Evolutionary conservation across 2,329 filamentous ascomycete genomes (phyloP).

Genomic region (Paecilomyces dactylethromorphus): DNA sequence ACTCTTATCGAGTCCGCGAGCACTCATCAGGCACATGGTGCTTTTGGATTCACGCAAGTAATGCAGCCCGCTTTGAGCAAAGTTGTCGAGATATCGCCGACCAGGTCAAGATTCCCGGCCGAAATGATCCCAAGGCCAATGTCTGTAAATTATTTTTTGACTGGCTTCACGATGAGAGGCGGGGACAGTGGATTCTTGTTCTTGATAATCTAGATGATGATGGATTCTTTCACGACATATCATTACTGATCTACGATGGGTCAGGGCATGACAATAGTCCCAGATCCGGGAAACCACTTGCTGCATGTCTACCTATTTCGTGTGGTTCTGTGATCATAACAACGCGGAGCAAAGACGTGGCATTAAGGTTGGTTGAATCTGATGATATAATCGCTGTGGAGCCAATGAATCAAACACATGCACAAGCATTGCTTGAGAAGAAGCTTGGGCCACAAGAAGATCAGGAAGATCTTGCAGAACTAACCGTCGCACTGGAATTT

Average conservation of each 20-base stretch:
- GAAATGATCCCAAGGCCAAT: constrained; percentile 22
- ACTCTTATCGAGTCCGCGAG: constrained; percentile 22
- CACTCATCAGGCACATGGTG: constrained; percentile 21
- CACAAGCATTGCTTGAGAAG: constrained; percentile 15
- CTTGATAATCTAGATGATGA: neutral
- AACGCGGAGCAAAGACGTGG: neutral
- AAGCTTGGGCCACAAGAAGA: constrained; percentile 12
- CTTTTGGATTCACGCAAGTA: constrained; percentile 34
- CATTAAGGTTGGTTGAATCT: neutral
- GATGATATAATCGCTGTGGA: constrained; percentile 6
- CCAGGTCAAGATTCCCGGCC: constrained; percentile 19
- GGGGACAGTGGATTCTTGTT: neutral
- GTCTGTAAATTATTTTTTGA: constrained; percentile 21
- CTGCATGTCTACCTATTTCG: neutral
- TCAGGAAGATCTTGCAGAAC: constrained; percentile 2
- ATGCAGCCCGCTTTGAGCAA: constrained; percentile 26
- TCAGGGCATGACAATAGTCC: neutral
- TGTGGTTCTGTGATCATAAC: neutral
- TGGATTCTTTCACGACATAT: neutral
- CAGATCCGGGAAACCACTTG: neutral
- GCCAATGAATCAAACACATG: constrained; percentile 15
- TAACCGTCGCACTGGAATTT: constrained; percentile 15
- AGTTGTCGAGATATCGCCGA: constrained; percentile 29
- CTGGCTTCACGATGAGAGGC: constrained; percentile 11
- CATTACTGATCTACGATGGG: neutral